Evolutionary conservation across 305 asterid species (phyloP), one percentile per base, ranked within the genome.

Genomic region (Ruellia speciosa): DNA sequence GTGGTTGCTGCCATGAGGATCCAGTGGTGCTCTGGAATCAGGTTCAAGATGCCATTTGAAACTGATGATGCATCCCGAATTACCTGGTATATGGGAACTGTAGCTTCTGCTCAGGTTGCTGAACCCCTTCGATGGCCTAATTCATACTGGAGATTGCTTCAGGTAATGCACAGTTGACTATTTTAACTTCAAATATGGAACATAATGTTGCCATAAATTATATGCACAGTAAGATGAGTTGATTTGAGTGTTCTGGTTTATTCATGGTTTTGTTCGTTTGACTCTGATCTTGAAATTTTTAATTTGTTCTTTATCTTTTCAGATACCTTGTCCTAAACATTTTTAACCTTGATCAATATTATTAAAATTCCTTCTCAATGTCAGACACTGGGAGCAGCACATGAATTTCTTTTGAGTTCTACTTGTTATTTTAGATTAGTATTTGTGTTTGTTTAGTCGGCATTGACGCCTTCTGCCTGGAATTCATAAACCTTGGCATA

Each of bases 31-130:
- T 60, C 90, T 7, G 94, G 93, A 46, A 80, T 86, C 93, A 89
- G 93, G 79, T 86, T 89, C 74, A 89, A 89, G 84, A 89, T 89
- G 96, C 81, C 95, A 4, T 84, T 86, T 56, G 97, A 89, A 69
- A 84, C 95, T 0, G 97, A 86, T 85, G 96, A 86, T 65, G 78
- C 88, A 31, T 77, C 93, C 2, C 72, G 94, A 43, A 82, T 84
- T 58, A 84, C 93, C 70, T 89, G 95, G 95, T 86, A 83, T 67
- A 81, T 80, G 90, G 97, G 97, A 58, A 83, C 95, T 8, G 71
- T 81, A 15, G 66, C 92, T 63, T 66, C 85, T 34, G 83, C 77
- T 74, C 84, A 81, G 70, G 77, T 79, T 61, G 70, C 78, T 43
- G 97, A 88, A 55, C 95, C 83, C 54, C 68, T 81, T 54, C 82